phyloP scores from a whole-genome alignment of 2,329 filamentous ascomycete species.

The Dactylellina cionopaga region DNA sequence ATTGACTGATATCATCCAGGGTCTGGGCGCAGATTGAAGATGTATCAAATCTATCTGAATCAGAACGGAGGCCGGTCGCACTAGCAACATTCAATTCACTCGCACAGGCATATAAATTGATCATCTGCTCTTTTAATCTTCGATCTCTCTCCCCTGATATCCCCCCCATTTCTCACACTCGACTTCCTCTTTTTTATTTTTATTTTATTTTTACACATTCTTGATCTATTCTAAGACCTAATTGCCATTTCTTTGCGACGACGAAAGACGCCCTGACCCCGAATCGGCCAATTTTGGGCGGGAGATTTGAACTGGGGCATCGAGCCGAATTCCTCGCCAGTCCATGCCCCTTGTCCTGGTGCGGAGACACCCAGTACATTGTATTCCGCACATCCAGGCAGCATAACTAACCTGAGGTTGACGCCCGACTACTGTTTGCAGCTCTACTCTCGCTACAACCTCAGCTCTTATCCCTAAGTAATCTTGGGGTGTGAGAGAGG shows the following conservation, averaged over 20 bases:
- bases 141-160: background rate
- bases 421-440: slow-evolving; percentile 33
- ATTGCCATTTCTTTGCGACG: too few species aligned
- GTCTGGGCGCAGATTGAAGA: slow-evolving; percentile 6
- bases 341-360: slow-evolving; percentile 43
- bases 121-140: slow-evolving; percentile 14
- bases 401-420: slow-evolving; percentile 18
- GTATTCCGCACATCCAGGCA: background rate
- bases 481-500: slow-evolving; percentile 26
- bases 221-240: too few species aligned
- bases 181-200: slow-evolving; percentile 19
- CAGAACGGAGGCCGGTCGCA: slow-evolving; percentile 40
- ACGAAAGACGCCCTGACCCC: too few species aligned
- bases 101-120: slow-evolving; percentile 32
- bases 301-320: slow-evolving; percentile 27
- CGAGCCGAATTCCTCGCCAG: slow-evolving; percentile 50
- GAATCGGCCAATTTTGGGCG: slow-evolving; percentile 31
- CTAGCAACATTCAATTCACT: slow-evolving; percentile 21
- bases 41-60: slow-evolving; percentile 51
- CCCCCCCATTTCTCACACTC: background rate
- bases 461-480: slow-evolving; percentile 49
- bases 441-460: slow-evolving; percentile 33
- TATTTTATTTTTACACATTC: too few species aligned
- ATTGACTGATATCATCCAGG: background rate
- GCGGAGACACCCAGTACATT: slow-evolving; percentile 22